Percentiles rank a stretch among this genome's conserved stretches.
These are phyloP conservation scores for Phytophthora multivora DNA, from an alignment of 352 stramenopile species.

Conservation along the genomic window DNA sequence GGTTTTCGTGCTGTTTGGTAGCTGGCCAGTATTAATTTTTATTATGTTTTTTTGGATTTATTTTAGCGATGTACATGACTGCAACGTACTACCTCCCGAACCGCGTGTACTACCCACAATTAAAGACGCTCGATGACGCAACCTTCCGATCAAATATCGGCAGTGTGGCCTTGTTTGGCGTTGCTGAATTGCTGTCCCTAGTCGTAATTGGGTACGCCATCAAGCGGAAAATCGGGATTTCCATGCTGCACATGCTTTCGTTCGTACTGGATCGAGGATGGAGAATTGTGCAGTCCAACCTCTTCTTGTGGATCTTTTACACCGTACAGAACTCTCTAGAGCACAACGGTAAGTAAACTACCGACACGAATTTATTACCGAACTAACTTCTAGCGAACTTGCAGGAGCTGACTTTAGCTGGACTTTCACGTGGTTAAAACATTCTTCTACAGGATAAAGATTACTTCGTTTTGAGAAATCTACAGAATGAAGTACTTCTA, in stretches of 20 bases:
- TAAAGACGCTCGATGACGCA: constrained; percentile 8
- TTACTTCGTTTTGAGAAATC: no score
- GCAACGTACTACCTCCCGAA: constrained; percentile 15
- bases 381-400: neutral
- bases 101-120: constrained; percentile 21
- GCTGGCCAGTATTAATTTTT: neutral
- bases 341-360: constrained; percentile 9
- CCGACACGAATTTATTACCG: no score
- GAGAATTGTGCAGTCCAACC: constrained; percentile 18
- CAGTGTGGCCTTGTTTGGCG: constrained; percentile 7
- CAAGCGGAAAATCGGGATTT: constrained; percentile 16
- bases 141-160: neutral
- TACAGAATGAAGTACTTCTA: no score
- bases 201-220: constrained; percentile 2
- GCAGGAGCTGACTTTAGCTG: constrained; percentile 25
- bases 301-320: constrained; percentile 29
- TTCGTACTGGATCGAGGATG: constrained; percentile 17
- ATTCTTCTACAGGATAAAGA: neutral
- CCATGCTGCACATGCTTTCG: constrained; percentile 17
- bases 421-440: constrained; percentile 19
- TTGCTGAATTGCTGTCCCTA: constrained; percentile 16
- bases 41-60: neutral
- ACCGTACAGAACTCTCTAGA: constrained; percentile 27
- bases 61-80: constrained; percentile 5
- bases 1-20: neutral